phyloP scores from a whole-genome alignment of 345 rosid species.

The Linum lewisii region DNA sequence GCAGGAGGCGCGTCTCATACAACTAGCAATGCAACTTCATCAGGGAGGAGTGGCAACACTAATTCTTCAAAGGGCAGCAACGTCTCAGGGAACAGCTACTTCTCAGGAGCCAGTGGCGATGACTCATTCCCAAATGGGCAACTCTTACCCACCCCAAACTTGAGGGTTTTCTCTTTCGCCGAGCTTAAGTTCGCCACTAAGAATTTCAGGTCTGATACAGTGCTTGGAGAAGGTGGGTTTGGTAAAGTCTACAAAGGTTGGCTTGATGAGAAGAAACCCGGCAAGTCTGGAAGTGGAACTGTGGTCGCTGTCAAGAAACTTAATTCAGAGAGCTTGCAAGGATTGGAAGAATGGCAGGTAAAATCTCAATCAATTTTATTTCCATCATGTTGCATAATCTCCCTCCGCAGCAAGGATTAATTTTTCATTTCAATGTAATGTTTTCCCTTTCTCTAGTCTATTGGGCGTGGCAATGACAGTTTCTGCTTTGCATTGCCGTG shows the following conservation, averaged over 20 bases:
- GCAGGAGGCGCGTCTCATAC: conserved; percentile 44
- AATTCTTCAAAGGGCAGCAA: conserved; percentile 54
- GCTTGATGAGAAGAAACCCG: conserved; percentile 57
- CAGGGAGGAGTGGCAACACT: conserved; percentile 15
- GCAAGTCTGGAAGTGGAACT: conserved; percentile 48
- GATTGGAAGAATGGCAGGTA: conserved; percentile 94
- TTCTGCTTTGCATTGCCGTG: too few species aligned
- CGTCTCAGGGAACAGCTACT: conserved; percentile 47
- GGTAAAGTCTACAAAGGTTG: conserved; percentile 93
- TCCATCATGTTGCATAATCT: too few species aligned
- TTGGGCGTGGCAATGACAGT: too few species aligned
- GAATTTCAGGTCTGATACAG: conserved; percentile 58
- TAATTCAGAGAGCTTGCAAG: conserved; percentile 79
- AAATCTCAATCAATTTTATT: not conserved
- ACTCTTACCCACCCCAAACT: conserved; percentile 52
- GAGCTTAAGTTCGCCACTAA: conserved; percentile 65
- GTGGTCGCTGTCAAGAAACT: conserved; percentile 77
- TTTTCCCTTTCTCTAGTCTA: too few species aligned
- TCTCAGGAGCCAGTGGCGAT: conserved; percentile 58
- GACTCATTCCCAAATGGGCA: conserved; percentile 40
- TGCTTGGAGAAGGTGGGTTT: conserved; percentile 92
- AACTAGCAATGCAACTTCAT: conserved; percentile 48
- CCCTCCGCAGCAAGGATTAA: too few species aligned
- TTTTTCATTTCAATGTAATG: too few species aligned
- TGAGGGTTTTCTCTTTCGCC: conserved; percentile 50